Base-by-base conservation (phyloP, 2,329 filamentous ascomycete genomes). In the Monilinia polystroma region DNA sequence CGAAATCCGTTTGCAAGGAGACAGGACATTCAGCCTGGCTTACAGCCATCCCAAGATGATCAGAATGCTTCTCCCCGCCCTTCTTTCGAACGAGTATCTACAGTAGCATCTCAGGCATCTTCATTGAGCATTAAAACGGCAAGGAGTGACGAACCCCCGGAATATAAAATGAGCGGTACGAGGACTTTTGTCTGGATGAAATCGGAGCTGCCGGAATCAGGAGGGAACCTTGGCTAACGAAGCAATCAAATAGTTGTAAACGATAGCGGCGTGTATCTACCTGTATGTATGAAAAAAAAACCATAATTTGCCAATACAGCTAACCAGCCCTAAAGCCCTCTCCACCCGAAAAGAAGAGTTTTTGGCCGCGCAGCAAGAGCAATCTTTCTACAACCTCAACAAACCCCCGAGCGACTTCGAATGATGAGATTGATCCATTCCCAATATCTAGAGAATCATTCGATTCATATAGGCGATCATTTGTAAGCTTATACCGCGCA, bases 381-480 rank as follows among this genome's bases (percentile, higher is more conserved):
- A 82, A 86, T 66, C 75, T 79, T 16, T 83, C 84, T 12, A 82
- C 80, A 71, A 83, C 86, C 71, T 84, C 81, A 43, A 79, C 80
- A 65, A 87, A 84, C 75, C 86, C 90, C 73, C 81, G 91, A 68
- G 87, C 88, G 32, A 53, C 56, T 32, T 62, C 64, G 11, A 62
- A 35, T 47, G 64, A 66, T 73, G 92, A 96, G 69, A 93, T 93
- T 73, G 94, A 98, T 76, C 93, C 90, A 18, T 98, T 98, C 77
- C 92, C 90, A 70, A 98, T 98, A 77, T 97, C 93, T 49, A 87
- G 94, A 74, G 95, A 98, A 80, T 97, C 93, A 2, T 98, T 98
- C 76, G 95, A 98, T 77, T 97, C 93, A 3, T 98, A 98, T 80
- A 85, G 95, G 70, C 88, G 95, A 74, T 97, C 93, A 70, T 98